Percentiles rank a stretch among this genome's conserved stretches.
phyloP scores from a whole-genome alignment of 306 rosid genomes.

The Acacia acuminata region DNA sequence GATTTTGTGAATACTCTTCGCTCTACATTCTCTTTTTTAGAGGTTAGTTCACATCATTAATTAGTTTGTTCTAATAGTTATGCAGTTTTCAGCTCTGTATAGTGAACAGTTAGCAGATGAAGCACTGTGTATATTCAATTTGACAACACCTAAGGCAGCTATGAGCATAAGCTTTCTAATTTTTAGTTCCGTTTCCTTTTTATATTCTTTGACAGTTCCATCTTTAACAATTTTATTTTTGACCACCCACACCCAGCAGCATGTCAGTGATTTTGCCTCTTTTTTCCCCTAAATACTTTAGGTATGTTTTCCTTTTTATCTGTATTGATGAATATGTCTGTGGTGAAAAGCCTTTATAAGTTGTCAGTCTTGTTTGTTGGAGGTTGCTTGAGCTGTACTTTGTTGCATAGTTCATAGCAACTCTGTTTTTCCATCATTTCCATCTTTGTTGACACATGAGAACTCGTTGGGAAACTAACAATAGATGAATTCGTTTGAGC shows the following conservation, averaged over 20 bases:
- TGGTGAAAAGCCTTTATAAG: constrained; percentile 9
- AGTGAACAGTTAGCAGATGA: constrained; percentile 14
- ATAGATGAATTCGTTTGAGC: constrained; percentile 20
- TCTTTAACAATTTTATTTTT: background rate
- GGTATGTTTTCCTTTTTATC: background rate
- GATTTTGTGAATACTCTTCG: constrained; percentile 70
- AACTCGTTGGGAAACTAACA: constrained; percentile 24
- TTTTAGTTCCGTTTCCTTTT: constrained; percentile 22
- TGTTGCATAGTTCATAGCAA: background rate
- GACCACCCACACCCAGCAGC: background rate
- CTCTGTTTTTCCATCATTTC: constrained; percentile 3
- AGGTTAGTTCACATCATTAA: constrained; percentile 51
- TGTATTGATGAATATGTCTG: background rate
- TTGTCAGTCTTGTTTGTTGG: constrained; percentile 18
- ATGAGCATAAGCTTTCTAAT: background rate
- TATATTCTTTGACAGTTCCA: background rate
- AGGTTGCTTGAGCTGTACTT: background rate
- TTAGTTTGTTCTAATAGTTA: constrained; percentile 21
- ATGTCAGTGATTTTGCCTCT: background rate
- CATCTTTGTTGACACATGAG: constrained; percentile 3
- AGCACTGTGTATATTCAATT: constrained; percentile 11
- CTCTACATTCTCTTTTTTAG: constrained; percentile 66
- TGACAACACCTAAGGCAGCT: background rate
- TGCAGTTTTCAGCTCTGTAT: constrained; percentile 18
- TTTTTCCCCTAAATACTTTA: background rate